Evolutionary conservation across 257 asterid genomes (phyloP), one percentile per base, ranked within the genome.

Genomic region (Gynochthodes officinalis): DNA sequence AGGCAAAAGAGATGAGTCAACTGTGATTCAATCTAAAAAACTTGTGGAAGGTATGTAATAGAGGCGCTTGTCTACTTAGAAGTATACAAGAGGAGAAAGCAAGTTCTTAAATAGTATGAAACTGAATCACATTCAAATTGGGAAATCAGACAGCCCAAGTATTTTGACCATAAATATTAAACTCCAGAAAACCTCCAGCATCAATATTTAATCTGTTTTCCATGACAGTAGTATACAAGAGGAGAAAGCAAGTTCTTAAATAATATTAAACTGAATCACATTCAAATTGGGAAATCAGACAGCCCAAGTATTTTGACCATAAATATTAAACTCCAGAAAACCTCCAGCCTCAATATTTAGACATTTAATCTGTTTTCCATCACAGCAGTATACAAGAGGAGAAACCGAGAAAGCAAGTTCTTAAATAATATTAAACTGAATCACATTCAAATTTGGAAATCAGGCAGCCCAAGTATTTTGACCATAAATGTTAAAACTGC

Each of bases 1-100:
- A 67, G 63, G 73, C 69, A 79, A 84, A 52, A 79, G 39, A 7
- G 44, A 18, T 75, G 78, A 76, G 55, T 50, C 64, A 58, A 54
- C 63, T 37, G 33, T 44, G 57, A 72, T 21, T 69, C 54, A 61
- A 25, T 8, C 2, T 27, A 35, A 3, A 66, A 65, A 69, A 57
- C 30, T 53, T 53, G 60, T 14, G 35, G 64, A 73, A 70, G 35
- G 15, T 55, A 23, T 48, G 21, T 18, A 14, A 32, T 15, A 33
- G 46, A 46, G 23, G 23, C 27, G 32, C 46, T 28, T 3, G 37
- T 19, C 46, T 30, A 32, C 67, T 18, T 27, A 32, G 39, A 32
- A 64, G 8, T 37, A 6, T 13, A 61, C 27, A 53, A 33, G 16
- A 23, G 33, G 44, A n/a, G 0, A 2, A 27, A 54, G 40, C 43